Evolutionary conservation across 352 stramenopile species (phyloP), one percentile per base, ranked within the genome.

Genomic region (Globisporangium polare): DNA sequence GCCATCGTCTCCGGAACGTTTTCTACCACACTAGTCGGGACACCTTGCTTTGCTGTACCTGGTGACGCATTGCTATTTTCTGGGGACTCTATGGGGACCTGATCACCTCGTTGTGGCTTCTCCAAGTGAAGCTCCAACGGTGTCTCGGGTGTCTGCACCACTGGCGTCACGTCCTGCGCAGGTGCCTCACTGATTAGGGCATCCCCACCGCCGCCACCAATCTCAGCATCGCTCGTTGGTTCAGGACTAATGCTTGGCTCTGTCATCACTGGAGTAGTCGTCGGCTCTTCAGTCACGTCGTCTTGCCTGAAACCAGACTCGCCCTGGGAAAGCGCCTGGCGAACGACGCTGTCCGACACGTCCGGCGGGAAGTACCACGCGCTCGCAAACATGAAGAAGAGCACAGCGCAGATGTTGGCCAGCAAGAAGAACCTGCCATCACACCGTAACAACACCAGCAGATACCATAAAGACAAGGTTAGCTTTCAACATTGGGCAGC

Each of bases 371-470:
- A 88, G 43, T 73, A 83, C 5, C 65, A 57, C 6, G 75, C 73
- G 59, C 75, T 85, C 27, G 70, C 56, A 64, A 90, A 85, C 60
- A 86, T 86, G 69, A 88, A 85, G 2, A 39, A 56, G 0, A 69
- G 67, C 26, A 90, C 58, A 1, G 72, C 72, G 22, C 71, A 35
- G 22, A 88, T 66, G 51, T 87, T 90, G 22, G 67, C 39, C 35
- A 88, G 35, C 42, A 90, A 53, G 18, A 84, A 77, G 45, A 78
- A 47, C 73, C 75, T 85, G 9, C 0, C 12, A 31, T 17, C 18
- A 43, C 20, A 37, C 37, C 18, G 31, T 35, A 9, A 10, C 18
- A n/a, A 7, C 13, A 60, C 5, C 51, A 18, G 39, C 17, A 45
- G 39, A 8, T 20, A 45, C 17, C 17, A 20, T 45, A 35, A 24